phyloP scores from a whole-genome alignment of 306 rosid species.

The Boehmeria nivea region DNA sequence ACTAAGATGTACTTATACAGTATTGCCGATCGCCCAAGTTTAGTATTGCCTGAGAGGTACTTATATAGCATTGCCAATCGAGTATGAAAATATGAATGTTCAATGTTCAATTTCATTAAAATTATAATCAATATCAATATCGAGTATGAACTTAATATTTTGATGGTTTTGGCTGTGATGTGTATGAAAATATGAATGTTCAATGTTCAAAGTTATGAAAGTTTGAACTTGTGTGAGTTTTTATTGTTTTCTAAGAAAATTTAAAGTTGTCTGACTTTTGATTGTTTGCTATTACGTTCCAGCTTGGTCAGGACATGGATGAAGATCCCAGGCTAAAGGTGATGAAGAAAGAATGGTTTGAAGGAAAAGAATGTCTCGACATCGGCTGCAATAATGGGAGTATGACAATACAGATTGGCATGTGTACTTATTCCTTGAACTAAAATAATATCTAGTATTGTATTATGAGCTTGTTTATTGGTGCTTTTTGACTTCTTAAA shows the following conservation, averaged over 20 bases:
- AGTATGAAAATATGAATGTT: no score
- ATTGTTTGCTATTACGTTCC: conserved; percentile 17
- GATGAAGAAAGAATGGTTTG: conserved; percentile 75
- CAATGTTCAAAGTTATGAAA: neutral
- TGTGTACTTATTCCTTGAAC: conserved; percentile 7
- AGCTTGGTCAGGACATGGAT: conserved; percentile 57
- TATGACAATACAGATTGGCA: conserved; percentile 79
- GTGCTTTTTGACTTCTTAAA: neutral
- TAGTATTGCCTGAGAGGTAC: no score
- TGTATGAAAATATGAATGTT: no score
- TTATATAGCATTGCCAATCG: no score
- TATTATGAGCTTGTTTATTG: neutral
- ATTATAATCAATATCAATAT: neutral
- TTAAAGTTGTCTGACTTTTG: no score
- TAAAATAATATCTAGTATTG: neutral
- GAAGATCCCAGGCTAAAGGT: conserved; percentile 81
- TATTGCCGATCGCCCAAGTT: no score
- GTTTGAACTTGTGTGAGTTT: neutral
- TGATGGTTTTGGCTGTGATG: no score
- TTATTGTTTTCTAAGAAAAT: neutral
- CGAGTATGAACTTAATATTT: neutral
- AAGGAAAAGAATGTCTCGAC: conserved; percentile 84
- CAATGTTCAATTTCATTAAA: no score
- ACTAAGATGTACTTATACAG: no score
- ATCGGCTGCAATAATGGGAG: conserved; percentile 79